Conservation (phyloP, 345 rosid genomes). For the Xanthoceras sorbifolium region DNA sequence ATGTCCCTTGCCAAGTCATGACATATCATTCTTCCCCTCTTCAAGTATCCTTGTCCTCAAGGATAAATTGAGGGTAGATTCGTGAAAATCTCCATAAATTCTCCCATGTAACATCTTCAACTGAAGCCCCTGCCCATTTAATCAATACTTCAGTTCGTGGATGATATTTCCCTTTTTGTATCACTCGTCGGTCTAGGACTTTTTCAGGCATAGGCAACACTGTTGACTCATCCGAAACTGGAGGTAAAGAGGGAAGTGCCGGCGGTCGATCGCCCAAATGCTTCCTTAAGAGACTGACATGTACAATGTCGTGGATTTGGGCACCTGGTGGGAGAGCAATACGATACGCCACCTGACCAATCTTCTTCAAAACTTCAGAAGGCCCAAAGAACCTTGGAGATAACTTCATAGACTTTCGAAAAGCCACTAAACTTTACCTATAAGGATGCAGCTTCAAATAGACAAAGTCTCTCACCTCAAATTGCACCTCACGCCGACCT, state of each 20-base stretch:
- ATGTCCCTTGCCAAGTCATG: too few species aligned
- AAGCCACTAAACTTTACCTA: background rate
- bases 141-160: background rate
- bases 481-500: background rate
- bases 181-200: too few species aligned
- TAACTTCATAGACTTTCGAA: background rate
- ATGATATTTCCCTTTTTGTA: too few species aligned
- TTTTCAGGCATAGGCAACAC: too few species aligned
- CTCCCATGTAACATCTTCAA: background rate
- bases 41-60: constrained; percentile 3
- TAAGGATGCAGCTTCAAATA: background rate
- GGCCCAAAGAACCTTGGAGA: background rate
- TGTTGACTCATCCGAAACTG: too few species aligned
- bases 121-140: background rate
- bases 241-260: too few species aligned
- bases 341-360: background rate
- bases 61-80: background rate
- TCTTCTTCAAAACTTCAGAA: background rate
- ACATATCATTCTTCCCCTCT: background rate
- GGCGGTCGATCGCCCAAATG: too few species aligned
- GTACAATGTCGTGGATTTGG: too few species aligned
- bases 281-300: too few species aligned
- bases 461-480: background rate
- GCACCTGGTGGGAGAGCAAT: too few species aligned
- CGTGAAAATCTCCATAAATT: too few species aligned